A percentile compares a stretch with the other conserved stretches of the same genome.
phyloP scores from a whole-genome alignment of 2,329 filamentous ascomycete genomes.

The Fusarium sp. region DNA sequence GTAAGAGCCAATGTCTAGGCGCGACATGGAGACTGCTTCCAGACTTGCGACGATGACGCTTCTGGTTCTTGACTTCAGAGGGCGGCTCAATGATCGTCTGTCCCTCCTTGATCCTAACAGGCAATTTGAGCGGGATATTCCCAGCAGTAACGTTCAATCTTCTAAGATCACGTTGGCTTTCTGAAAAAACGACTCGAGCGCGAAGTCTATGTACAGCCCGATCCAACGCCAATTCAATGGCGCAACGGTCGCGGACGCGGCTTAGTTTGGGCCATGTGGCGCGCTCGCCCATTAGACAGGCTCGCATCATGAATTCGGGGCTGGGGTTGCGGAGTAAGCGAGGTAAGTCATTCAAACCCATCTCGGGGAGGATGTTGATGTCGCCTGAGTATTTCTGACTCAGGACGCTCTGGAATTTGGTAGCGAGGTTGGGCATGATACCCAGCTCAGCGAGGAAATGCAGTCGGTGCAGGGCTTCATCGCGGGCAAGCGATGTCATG shows the following conservation, averaged over 20 bases:
- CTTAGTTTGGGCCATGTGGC: slow-evolving; percentile 93
- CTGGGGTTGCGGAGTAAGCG: slow-evolving; percentile 86
- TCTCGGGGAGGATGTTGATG: slow-evolving; percentile 90
- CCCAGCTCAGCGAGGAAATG: slow-evolving; percentile 84
- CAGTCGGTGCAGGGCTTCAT: slow-evolving; percentile 83
- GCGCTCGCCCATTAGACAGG: slow-evolving; percentile 80
- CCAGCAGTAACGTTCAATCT: slow-evolving; percentile 53
- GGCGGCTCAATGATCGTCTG: slow-evolving; percentile 33
- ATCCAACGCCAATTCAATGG: slow-evolving; percentile 87
- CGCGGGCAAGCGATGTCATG: slow-evolving; percentile 78
- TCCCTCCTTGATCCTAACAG: slow-evolving; percentile 24
- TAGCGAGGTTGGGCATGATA: slow-evolving; percentile 80
- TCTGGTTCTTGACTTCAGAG: slow-evolving; percentile 47
- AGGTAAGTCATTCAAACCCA: slow-evolving; percentile 78
- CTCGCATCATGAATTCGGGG: slow-evolving; percentile 84
- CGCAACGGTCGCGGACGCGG: slow-evolving; percentile 85
- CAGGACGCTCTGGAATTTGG: slow-evolving; percentile 82
- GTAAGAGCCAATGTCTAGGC: slow-evolving; percentile 50
- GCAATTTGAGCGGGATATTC: slow-evolving; percentile 42
- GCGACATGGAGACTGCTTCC: slow-evolving; percentile 60
- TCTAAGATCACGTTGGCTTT: slow-evolving; percentile 70
- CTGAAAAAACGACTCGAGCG: slow-evolving; percentile 75
- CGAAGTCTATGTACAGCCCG: slow-evolving; percentile 76
- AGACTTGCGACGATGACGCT: slow-evolving; percentile 60
- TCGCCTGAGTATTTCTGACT: slow-evolving; percentile 94